Percentiles rank a stretch among this genome's conserved stretches.
These are phyloP conservation scores for Lagerstroemia speciosa DNA, from an alignment of 345 rosid species.

Conservation along the genomic window DNA sequence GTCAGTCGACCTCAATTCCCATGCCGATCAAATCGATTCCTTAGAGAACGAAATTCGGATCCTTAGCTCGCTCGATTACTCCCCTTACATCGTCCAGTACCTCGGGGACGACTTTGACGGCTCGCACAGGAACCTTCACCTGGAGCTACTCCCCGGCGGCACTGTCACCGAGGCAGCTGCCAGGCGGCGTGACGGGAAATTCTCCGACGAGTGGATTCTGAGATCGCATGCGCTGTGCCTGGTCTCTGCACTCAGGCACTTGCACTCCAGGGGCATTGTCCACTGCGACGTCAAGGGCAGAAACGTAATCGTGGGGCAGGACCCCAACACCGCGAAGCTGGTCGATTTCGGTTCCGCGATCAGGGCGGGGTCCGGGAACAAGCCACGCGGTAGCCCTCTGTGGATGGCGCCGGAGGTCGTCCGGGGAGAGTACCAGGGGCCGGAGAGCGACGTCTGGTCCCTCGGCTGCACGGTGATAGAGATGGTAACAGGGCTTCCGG, in stretches of 20 bases:
- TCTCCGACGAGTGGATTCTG: slow-evolving; percentile 17
- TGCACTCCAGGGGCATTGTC: slow-evolving; percentile 49
- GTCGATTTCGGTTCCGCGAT: slow-evolving; percentile 75
- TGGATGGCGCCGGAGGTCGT: slow-evolving; percentile 97
- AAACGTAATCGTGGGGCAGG: slow-evolving; percentile 42
- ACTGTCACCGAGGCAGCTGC: slow-evolving; percentile 37
- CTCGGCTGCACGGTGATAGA: slow-evolving; percentile 66
- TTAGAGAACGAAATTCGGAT: slow-evolving; percentile 49
- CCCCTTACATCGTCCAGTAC: slow-evolving; percentile 38
- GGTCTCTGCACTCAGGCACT: slow-evolving; percentile 45
- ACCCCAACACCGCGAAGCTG: slow-evolving; percentile 34
- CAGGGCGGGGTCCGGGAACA: slow-evolving; percentile 1
- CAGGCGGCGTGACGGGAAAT: slow-evolving; percentile 3
- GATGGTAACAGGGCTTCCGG: slow-evolving; percentile 65
- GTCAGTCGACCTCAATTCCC: slow-evolving; percentile 37
- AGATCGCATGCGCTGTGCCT: slow-evolving; percentile 44
- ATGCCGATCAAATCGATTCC: slow-evolving; percentile 26
- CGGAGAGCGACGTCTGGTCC: slow-evolving; percentile 82
- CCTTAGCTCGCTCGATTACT: slow-evolving; percentile 33
- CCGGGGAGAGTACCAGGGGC: slow-evolving; percentile 55
- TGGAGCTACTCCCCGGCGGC: slow-evolving; percentile 56
- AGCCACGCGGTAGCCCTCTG: slow-evolving; percentile 76
- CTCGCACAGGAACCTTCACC: slow-evolving; percentile 50
- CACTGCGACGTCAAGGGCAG: slow-evolving; percentile 76
- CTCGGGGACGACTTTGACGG: slow-evolving; percentile 43